Evolutionary conservation across 768 basidiomycete genomes (phyloP), one percentile per base, ranked within the genome.

Genomic region (Paxillus ammoniavirescens): DNA sequence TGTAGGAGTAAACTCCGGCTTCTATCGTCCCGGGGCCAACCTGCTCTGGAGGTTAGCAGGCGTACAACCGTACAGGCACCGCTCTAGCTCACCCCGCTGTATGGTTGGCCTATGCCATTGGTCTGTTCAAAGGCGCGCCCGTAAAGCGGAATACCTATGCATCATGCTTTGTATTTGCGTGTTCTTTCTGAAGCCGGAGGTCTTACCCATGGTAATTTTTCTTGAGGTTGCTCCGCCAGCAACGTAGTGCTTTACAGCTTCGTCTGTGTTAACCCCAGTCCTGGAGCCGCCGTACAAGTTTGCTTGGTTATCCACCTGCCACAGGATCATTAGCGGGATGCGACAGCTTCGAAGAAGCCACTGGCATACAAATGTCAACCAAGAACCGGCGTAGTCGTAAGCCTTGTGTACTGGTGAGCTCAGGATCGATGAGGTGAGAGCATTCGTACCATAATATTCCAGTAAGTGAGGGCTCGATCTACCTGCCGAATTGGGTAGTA

Each of bases 71-170:
- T 15, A 37, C n/a, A 18, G 42, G 21, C 12, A 40, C 14, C 15
- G 5, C 36, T 6, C 35, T 14, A 0, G 60, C 78, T 64, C 65
- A 87, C 84, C 13, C 89, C 89, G 28, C 65, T 81, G 72, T 84
- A 93, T 4, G 89, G 66, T 38, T 77, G 71, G 5, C 89, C 88
- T 53, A 91, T 73, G 6, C 87, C 86, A 35, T 65, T 61, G 0
- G 90, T 92, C 31, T 80, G 72, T 63, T 88, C 84, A 62, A 92
- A 93, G 1, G 85, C 83, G 60, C 84, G 83, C 0, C 90, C 91
- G 61, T 92, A 93, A 4, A 91, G 74, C 4, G 91, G 91, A 65
- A 92, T 86, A 49, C 89, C 84, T 53, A 17, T 15, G n/a, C 8
- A 42, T 17, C n/a, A 15, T 18, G 3, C 23, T 44, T 45, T 14